Evolutionary conservation across 2,329 filamentous ascomycete species (phyloP).

Genomic region (Magnaporthiopsis rhizophila): DNA sequence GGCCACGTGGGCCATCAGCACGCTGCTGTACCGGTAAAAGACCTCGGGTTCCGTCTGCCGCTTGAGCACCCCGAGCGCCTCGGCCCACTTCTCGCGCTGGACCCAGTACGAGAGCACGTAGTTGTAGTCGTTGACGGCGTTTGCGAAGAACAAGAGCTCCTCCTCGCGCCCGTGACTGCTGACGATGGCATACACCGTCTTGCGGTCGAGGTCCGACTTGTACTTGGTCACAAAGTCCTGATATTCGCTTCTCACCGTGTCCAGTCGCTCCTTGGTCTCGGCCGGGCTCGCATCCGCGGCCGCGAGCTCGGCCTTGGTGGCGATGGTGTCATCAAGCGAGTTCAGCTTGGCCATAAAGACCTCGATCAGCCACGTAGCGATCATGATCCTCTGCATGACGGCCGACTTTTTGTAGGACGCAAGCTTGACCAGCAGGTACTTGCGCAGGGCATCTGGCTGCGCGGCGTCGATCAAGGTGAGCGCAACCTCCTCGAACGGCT

Average conservation of each 20-base stretch:
- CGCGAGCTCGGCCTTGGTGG: slow-evolving; percentile 74
- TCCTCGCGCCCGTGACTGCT: slow-evolving; percentile 91
- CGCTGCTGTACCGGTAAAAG: slow-evolving; percentile 94
- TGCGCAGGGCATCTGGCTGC: slow-evolving; percentile 83
- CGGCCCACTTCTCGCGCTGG: slow-evolving; percentile 84
- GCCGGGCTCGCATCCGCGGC: slow-evolving; percentile 56
- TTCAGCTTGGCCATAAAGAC: slow-evolving; percentile 97
- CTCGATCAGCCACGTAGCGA: slow-evolving; percentile 90
- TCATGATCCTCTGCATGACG: slow-evolving; percentile 90
- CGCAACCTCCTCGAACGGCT: slow-evolving; percentile 93
- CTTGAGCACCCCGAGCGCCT: slow-evolving; percentile 81
- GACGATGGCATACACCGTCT: slow-evolving; percentile 92
- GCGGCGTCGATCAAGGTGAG: slow-evolving; percentile 82
- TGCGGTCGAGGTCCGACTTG: slow-evolving; percentile 79
- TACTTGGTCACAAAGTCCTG: slow-evolving; percentile 81
- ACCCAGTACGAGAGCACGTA: slow-evolving; percentile 97
- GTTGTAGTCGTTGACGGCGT: slow-evolving; percentile 80
- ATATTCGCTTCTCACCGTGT: slow-evolving; percentile 66
- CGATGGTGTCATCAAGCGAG: slow-evolving; percentile 85
- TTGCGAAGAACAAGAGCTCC: slow-evolving; percentile 86
- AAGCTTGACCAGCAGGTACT: slow-evolving; percentile 82
- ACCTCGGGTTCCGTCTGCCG: slow-evolving; percentile 87
- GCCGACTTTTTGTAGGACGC: slow-evolving; percentile 72
- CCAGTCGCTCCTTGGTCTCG: slow-evolving; percentile 65
- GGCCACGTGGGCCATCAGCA: slow-evolving; percentile 86